A percentile compares a stretch with the other conserved stretches of the same genome.
Evolutionary conservation across 306 rosid species (phyloP).

Genomic region (Pyrus pyrifolia): DNA sequence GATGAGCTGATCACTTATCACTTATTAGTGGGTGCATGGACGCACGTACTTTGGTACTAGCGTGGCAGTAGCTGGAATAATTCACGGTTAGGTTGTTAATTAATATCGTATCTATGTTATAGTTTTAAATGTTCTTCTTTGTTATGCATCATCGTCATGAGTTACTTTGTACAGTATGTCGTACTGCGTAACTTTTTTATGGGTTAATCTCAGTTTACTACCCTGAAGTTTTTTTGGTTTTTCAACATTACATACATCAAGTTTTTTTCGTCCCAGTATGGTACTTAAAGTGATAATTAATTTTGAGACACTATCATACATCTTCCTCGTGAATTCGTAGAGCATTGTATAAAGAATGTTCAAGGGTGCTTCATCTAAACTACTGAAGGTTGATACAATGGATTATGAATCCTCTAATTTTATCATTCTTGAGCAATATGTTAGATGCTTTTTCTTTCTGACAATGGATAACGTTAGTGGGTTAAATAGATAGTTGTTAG

Average conservation of each 20-base stretch:
- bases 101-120: background rate
- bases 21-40: background rate
- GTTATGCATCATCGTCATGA: background rate
- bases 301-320: too few species aligned
- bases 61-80: background rate
- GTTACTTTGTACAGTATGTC: too few species aligned
- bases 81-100: background rate
- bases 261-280: too few species aligned
- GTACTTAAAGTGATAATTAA: too few species aligned
- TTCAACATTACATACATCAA: too few species aligned
- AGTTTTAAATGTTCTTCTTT: background rate
- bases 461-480: too few species aligned
- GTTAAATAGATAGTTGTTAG: too few species aligned
- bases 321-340: background rate
- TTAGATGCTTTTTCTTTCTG: background rate
- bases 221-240: rapidly evolving
- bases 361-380: background rate
- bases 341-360: slow-evolving; percentile 9
- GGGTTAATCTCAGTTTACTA: too few species aligned
- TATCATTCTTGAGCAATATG: background rate
- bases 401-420: background rate
- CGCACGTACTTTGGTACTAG: too few species aligned
- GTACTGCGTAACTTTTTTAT: too few species aligned
- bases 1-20: background rate
- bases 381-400: slow-evolving; percentile 1